Conservation (phyloP, 2,329 filamentous ascomycete species). For the Didymella lethalis region DNA sequence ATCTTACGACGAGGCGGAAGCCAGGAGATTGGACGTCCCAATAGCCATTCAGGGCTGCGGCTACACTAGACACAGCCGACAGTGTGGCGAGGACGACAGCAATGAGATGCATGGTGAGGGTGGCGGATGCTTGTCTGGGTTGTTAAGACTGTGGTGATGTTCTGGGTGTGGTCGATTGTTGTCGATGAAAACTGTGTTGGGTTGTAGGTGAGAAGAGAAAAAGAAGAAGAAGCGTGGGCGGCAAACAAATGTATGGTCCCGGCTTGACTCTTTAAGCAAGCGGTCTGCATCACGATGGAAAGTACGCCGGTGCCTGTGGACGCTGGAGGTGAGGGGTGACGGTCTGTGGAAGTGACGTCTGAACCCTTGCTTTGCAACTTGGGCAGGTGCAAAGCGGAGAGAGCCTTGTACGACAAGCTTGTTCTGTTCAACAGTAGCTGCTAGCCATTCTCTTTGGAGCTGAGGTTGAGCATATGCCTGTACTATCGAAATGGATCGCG, state of each 20-base stretch:
- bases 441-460: not conserved
- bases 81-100: conserved; percentile 14
- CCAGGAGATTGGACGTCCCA: conserved; percentile 25
- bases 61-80: conserved; percentile 10
- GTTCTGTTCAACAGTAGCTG: not conserved
- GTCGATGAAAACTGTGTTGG: conserved; percentile 1
- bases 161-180: not conserved
- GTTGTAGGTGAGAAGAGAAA: conserved; percentile 8
- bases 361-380: conserved; percentile 12
- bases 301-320: conserved; percentile 3
- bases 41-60: conserved; percentile 18
- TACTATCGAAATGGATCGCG: not conserved
- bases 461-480: not conserved
- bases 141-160: not conserved
- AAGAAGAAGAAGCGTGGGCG: not conserved
- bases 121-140: not conserved
- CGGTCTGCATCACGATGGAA: conserved; percentile 6
- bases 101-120: conserved; percentile 17
- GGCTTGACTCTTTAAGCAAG: conserved; percentile 6
- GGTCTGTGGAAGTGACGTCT: conserved; percentile 7
- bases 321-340: conserved; percentile 11
- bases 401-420: not conserved
- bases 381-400: conserved; percentile 6
- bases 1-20: conserved; percentile 37
- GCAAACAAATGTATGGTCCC: not conserved